Evolutionary conservation across 1,284 basidiomycete species (phyloP).

Genomic region (Ustilago lituana): DNA sequence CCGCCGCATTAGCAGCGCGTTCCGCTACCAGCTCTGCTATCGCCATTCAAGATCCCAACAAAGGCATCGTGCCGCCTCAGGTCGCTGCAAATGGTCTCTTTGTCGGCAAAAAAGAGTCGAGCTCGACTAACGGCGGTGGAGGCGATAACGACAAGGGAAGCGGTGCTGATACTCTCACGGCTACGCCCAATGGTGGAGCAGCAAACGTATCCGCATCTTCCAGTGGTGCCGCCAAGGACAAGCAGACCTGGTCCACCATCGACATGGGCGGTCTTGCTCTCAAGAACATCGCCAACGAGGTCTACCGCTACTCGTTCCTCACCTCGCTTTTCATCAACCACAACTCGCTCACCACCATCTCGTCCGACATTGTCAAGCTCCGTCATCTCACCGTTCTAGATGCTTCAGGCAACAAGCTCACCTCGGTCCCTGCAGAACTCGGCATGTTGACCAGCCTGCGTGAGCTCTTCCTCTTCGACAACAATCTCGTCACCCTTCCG

Average conservation of each 20-base stretch:
- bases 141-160: conserved; percentile 32
- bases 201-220: conserved; percentile 4
- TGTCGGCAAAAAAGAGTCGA: conserved; percentile 55
- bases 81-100: conserved; percentile 69
- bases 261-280: conserved; percentile 96
- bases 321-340: conserved; percentile 97
- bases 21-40: conserved; percentile 70
- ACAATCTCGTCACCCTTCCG: conserved; percentile 84
- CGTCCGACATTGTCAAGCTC: conserved; percentile 84
- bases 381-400: conserved; percentile 90
- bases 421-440: conserved; percentile 82
- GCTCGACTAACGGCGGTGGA: conserved; percentile 38
- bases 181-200: conserved; percentile 21
- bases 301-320: conserved; percentile 91
- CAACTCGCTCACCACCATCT: conserved; percentile 83
- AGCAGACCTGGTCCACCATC: conserved; percentile 79
- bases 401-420: conserved; percentile 87
- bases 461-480: conserved; percentile 95
- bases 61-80: conserved; percentile 63
- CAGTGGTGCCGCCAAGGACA: conserved; percentile 21
- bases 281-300: conserved; percentile 84
- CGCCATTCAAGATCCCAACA: conserved; percentile 69
- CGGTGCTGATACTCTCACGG: conserved; percentile 17
- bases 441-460: conserved; percentile 90
- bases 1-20: conserved; percentile 72